Base-by-base conservation (phyloP, 78 protist genomes). In the Paratrimastix pyriformis region DNA sequence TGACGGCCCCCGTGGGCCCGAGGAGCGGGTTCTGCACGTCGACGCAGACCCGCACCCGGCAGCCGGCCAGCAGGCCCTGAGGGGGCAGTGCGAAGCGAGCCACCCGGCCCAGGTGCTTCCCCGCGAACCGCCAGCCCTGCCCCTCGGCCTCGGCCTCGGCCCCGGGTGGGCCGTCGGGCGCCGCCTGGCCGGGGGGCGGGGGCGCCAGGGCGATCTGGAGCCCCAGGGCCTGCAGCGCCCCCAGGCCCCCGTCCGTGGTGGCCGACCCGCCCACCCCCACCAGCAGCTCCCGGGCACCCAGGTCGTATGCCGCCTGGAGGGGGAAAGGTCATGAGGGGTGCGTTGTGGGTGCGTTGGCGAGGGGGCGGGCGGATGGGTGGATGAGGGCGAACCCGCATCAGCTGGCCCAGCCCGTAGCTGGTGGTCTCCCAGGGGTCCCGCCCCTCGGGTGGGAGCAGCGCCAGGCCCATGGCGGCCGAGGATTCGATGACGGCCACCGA, bases 181-280 rank as follows among this genome's bases (percentile, higher is more conserved):
- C 26, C 45, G n/a, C 0, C 43, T 29, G 1, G 5, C 37, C 32
- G n/a, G n/a, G n/a, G n/a, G n/a, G n/a, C n/a, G n/a, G n/a, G n/a
- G 1, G 5, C 3, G 32, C 26, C 33, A 38, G 11, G 37, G 24
- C 33, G 48, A 80, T 8, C 45, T 57, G 44, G 0, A 29, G 40
- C 3, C 78, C 82, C 21, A 84, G 8, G 6, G 84, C 81, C 37
- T 42, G 55, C 18, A 84, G 40, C 6, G 82, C 85, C 52, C 85
- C 78, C 29, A 84, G 6, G 38, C 88, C 88, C 24, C 84, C 88
- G 42, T 84, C 88, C n/a, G 48, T 84, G 13, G 88, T 84, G 7
- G 88, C 81, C 3, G 85, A 72, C 5, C 88, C 88, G 45, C 88
- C 88, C 9, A 83, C 80, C 8, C 85, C 88, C 9, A 84, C 65